Conservation (phyloP, 164 flowering plant genomes). For the Nelumbo lutea region DNA sequence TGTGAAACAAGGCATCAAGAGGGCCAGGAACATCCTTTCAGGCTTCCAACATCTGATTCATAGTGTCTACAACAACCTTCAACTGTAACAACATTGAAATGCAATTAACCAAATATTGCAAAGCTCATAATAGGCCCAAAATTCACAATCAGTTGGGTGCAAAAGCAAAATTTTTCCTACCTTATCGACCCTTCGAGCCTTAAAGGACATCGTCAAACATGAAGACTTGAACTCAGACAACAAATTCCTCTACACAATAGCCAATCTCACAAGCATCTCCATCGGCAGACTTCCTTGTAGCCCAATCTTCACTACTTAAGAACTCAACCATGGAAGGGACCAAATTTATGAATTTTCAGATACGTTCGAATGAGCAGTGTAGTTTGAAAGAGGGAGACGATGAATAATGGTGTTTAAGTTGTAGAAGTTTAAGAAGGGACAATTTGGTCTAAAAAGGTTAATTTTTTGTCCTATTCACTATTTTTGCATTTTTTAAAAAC, state of each 20-base stretch:
- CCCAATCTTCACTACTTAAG: constrained; percentile 79
- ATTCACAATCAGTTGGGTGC: no score
- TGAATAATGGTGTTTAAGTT: no score
- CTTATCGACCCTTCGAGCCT: constrained; percentile 72
- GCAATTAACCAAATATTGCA: no score
- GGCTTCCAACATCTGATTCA: constrained; percentile 44
- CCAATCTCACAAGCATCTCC: constrained; percentile 60
- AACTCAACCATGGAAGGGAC: constrained; percentile 52
- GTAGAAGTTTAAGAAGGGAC: no score
- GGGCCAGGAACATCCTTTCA: no score
- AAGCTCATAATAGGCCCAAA: no score
- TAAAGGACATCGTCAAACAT: constrained; percentile 45
- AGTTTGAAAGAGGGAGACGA: no score
- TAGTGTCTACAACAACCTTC: constrained; percentile 66
- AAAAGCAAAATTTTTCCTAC: constrained; percentile 21
- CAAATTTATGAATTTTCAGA: constrained; percentile 21
- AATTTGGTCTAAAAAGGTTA: no score
- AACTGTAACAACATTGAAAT: constrained; percentile 33
- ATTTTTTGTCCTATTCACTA: no score
- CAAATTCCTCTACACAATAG: constrained; percentile 50
- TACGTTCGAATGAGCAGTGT: no score
- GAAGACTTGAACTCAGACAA: constrained; percentile 48
- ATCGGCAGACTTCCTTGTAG: constrained; percentile 75
- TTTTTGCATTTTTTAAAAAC: no score
- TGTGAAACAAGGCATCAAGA: constrained; percentile 29